phyloP scores from a whole-genome alignment of 805 yeast genomes.

The Lachancea quebecensis region DNA sequence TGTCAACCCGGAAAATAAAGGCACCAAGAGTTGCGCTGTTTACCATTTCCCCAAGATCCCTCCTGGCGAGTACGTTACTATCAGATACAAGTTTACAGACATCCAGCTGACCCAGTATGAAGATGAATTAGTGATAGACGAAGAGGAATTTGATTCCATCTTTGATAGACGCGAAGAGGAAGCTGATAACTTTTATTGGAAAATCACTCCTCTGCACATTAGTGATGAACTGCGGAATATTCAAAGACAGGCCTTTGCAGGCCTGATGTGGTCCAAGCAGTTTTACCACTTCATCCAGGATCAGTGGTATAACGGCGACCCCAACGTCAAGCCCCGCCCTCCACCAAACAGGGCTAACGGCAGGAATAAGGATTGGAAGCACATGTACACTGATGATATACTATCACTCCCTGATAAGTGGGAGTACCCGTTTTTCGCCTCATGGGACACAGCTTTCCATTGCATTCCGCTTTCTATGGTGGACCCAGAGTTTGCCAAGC shows the following conservation, averaged over 20 bases:
- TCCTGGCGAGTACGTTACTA: slow-evolving; percentile 78
- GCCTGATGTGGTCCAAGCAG: slow-evolving; percentile 89
- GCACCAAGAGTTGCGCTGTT: slow-evolving; percentile 85
- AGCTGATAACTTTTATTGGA: slow-evolving; percentile 90
- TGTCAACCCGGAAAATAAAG: slow-evolving; percentile 61
- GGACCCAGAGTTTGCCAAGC: slow-evolving; percentile 87
- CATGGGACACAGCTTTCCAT: slow-evolving; percentile 96
- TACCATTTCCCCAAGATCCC: slow-evolving; percentile 76
- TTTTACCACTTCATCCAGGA: slow-evolving; percentile 80
- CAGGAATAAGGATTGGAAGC: slow-evolving; percentile 86
- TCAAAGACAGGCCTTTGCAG: slow-evolving; percentile 92
- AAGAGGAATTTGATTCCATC: slow-evolving; percentile 61
- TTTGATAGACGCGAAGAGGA: slow-evolving; percentile 72
- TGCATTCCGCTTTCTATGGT: slow-evolving; percentile 89
- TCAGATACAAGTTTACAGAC: slow-evolving; percentile 64
- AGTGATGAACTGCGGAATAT: slow-evolving; percentile 71
- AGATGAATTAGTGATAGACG: slow-evolving; percentile 48
- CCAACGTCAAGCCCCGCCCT: slow-evolving; percentile 65
- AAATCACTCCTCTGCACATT: slow-evolving; percentile 77
- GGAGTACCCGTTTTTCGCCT: slow-evolving; percentile 94
- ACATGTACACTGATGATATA: slow-evolving; percentile 79
- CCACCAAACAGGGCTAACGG: slow-evolving; percentile 76
- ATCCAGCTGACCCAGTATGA: slow-evolving; percentile 24
- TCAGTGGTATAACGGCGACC: slow-evolving; percentile 86
- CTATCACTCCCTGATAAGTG: slow-evolving; percentile 90